Evolutionary conservation across 2,329 filamentous ascomycete genomes (phyloP).

Genomic region (Fusarium succisae): DNA sequence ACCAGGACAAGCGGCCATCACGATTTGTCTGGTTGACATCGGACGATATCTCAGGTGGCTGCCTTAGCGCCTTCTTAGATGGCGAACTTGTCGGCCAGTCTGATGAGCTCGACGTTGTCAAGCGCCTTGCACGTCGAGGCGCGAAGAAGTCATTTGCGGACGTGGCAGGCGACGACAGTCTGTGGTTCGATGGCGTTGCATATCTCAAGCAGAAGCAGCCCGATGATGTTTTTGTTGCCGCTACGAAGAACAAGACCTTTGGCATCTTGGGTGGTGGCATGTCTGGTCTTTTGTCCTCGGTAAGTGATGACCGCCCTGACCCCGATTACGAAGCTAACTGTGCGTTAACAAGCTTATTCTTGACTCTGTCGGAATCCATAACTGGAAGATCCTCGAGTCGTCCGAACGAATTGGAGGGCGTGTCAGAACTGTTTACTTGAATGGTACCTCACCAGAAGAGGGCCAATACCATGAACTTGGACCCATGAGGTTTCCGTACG

Average conservation of each 20-base stretch:
- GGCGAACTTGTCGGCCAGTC: constrained; percentile 32
- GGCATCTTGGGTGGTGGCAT: constrained; percentile 53
- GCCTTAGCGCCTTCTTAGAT: constrained; percentile 36
- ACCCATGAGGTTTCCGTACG: constrained; percentile 70
- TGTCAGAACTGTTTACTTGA: constrained; percentile 55
- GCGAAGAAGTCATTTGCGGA: constrained; percentile 9
- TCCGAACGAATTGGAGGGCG: constrained; percentile 53
- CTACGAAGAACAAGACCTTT: constrained; percentile 36
- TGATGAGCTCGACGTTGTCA: neutral
- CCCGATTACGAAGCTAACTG: fast-evolving
- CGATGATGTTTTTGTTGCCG: constrained; percentile 31
- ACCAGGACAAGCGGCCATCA: constrained; percentile 19
- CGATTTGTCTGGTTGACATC: constrained; percentile 39
- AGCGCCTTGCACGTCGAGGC: neutral
- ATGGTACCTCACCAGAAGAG: constrained; percentile 44
- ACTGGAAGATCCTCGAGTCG: constrained; percentile 57
- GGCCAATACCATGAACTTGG: constrained; percentile 60
- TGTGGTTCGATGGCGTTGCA: constrained; percentile 41
- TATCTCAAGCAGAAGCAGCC: constrained; percentile 42
- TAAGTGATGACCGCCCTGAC: fast-evolving
- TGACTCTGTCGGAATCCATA: constrained; percentile 54
- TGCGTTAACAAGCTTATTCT: constrained; percentile 44
- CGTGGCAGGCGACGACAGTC: neutral
- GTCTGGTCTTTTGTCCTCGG: constrained; percentile 32
- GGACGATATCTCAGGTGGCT: constrained; percentile 5